Evolutionary conservation across 2,329 filamentous ascomycete species (phyloP), one percentile per base, ranked within the genome.

Genomic region (Monilinia fructicola): DNA sequence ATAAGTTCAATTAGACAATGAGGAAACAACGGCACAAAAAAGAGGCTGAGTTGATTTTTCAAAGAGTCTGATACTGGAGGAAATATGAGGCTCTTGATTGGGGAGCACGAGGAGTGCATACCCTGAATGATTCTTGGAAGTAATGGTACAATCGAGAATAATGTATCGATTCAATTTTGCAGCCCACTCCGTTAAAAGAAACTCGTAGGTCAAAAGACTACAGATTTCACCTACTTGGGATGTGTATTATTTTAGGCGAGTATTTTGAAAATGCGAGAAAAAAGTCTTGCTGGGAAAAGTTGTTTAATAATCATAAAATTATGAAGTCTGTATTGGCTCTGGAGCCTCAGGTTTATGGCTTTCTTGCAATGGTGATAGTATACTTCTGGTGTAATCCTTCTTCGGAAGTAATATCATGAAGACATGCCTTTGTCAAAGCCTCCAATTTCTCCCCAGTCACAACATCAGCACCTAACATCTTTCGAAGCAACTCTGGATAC

Each of bases 341-440:
- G 7, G 26, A 38, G 12, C 4, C 11, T 26, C 35, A 5, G 3
- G 18, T 3, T 46, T 59, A 65, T 21, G 46, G 10, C 12, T 60
- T 65, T 16, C 63, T 65, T 42, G 63, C 63, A 53, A 65, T 44
- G 40, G 63, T 65, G 44, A 65, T 35, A 10, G 63, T 65, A 35
- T 65, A 65, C 23, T 53, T 65, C 48, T 65, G 54, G 28, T 65
- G 38, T 18, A 65, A 52, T 40, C 63, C 63, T n/a, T 59, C 54
- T 31, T 60, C 54, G 18, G 54, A 65, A 31, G 38, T 42, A 23
- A 65, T 50, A 35, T 59, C 55, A 42, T 26, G 63, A 60, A 65
- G 54, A 60, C 54, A 65, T 38, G 38, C 44, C 23, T 31, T 65
- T 16, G 54, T 65, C 35, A 65, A 44, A 26, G 44, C 44, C 16